phyloP scores from a whole-genome alignment of 345 rosid species.

The Eucalyptus erythrocorys region DNA sequence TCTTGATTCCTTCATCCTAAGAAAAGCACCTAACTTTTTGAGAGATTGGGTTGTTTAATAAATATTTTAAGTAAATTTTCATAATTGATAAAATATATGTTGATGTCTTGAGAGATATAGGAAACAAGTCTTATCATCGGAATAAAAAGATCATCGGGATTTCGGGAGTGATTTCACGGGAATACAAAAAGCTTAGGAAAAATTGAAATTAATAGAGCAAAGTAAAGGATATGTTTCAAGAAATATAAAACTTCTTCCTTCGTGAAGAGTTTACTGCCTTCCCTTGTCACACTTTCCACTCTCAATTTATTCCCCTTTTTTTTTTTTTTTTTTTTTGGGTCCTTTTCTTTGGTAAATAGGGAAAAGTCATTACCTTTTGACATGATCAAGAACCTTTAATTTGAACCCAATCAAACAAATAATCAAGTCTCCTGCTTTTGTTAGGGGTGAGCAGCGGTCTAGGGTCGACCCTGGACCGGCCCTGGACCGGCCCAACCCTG shows the following conservation, averaged over 20 bases:
- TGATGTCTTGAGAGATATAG: background rate
- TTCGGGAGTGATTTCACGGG: rapidly evolving
- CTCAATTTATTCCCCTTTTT: background rate
- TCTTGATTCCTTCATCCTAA: rapidly evolving
- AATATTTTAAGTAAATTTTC: background rate
- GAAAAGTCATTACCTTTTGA: background rate
- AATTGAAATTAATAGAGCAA: background rate
- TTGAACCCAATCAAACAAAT: background rate
- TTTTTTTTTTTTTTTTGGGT: background rate
- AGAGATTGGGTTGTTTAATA: background rate
- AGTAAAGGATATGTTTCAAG: background rate
- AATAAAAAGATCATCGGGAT: rapidly evolving
- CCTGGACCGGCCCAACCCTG: no score
- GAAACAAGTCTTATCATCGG: rapidly evolving
- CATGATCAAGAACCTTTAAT: background rate
- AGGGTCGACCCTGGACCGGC: no score
- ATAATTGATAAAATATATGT: rapidly evolving
- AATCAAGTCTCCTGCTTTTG: background rate
- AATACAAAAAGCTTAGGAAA: background rate
- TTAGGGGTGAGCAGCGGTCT: no score
- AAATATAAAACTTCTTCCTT: background rate
- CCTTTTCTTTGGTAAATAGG: background rate
- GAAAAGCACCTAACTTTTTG: background rate
- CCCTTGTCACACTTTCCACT: background rate
- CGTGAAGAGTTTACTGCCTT: background rate